Percentiles rank a stretch among this genome's conserved stretches.
Evolutionary conservation across 345 rosid genomes (phyloP).

Genomic region (Erodium maritimum): DNA sequence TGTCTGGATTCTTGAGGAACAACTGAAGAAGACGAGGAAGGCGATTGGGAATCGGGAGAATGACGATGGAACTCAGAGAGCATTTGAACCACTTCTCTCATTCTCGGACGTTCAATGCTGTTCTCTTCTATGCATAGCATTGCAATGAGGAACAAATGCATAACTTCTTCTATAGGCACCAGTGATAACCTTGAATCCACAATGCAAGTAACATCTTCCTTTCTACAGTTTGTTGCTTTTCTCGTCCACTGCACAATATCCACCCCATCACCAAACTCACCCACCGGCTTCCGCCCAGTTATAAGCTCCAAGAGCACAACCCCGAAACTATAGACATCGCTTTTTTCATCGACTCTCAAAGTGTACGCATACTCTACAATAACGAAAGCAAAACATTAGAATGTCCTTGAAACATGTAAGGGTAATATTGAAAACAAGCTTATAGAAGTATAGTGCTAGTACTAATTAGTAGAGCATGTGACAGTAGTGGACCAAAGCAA

Average conservation of each 20-base stretch:
- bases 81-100: conserved; percentile 94
- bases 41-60: not conserved
- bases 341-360: conserved; percentile 71
- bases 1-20: conserved; percentile 9
- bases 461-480: no score
- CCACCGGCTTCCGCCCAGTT: conserved; percentile 72
- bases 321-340: conserved; percentile 89
- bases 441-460: no score
- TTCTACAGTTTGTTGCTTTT: conserved; percentile 40
- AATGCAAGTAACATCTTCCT: conserved; percentile 47
- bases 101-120: conserved; percentile 83
- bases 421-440: no score
- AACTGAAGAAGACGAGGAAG: conserved; percentile 12
- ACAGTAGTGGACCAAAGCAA: no score
- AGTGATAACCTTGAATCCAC: conserved; percentile 46
- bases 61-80: conserved; percentile 27
- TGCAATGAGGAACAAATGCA: conserved; percentile 75
- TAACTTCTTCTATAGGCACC: conserved; percentile 54
- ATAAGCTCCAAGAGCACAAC: conserved; percentile 72
- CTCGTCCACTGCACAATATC: conserved; percentile 91
- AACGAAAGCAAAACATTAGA: not conserved
- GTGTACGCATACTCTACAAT: conserved; percentile 81
- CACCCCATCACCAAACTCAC: conserved; percentile 66
- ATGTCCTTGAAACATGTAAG: conserved; percentile 6
- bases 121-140: conserved; percentile 79